Conservation (phyloP, 164 flowering plant species). For the Saururus chinensis region DNA sequence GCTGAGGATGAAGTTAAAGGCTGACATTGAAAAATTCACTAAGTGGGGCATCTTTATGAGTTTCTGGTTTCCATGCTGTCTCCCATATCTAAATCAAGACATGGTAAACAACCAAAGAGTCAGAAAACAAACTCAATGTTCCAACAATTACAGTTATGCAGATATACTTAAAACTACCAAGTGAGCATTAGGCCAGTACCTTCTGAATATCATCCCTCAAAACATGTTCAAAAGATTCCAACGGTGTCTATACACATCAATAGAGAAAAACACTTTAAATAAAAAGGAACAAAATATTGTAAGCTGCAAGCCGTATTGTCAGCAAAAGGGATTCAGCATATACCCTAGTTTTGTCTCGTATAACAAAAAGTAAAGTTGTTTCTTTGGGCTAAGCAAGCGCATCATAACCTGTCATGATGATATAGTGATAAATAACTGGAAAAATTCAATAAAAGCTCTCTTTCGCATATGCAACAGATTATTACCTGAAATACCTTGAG, state of each 20-base stretch:
- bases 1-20: conserved; percentile 5
- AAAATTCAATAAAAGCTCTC: not conserved
- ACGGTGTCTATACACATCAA: conserved; percentile 72
- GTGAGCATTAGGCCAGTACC: conserved; percentile 20
- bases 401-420: conserved; percentile 69
- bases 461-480: conserved; percentile 1
- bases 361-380: conserved; percentile 89
- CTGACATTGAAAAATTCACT: conserved; percentile 96
- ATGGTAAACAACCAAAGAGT: not conserved
- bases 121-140: no score
- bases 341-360: conserved; percentile 93
- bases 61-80: conserved; percentile 79
- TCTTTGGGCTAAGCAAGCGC: conserved; percentile 95
- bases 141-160: no score
- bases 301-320: not conserved
- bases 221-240: conserved; percentile 88
- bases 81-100: conserved; percentile 77
- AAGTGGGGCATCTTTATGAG: conserved; percentile 78
- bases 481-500: conserved; percentile 86
- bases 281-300: not conserved
- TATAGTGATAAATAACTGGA: conserved; percentile 5
- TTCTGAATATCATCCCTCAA: conserved; percentile 93
- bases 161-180: no score
- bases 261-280: not conserved
- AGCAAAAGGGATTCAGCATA: not conserved